Evolutionary conservation across 1,139 yeast genomes (phyloP), one percentile per base, ranked within the genome.

Genomic region (Yamadazyma taylorii): DNA sequence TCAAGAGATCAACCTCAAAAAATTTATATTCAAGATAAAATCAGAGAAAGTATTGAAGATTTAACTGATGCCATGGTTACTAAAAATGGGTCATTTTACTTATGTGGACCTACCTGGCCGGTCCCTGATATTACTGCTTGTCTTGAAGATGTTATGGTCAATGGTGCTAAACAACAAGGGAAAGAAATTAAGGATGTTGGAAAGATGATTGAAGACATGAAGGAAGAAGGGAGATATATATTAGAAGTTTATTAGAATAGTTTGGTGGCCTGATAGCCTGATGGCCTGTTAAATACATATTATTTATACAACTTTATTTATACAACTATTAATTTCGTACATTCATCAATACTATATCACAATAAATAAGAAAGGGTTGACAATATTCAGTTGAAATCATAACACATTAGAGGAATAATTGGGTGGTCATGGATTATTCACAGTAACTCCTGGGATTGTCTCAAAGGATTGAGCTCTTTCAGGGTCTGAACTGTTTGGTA

Each of bases 21-120:
- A 76, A 82, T 92, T 48, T 92, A 92, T 65, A 92, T 92, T 53
- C 97, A 92, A 68, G 97, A 92, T 63, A 83, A 85, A 61, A 90
- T 92, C 58, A 78, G 90, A 56, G 89, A 88, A 57, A 77, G 80
- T 43, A 69, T 88, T 54, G 76, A 72, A 40, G 82, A 78, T 26
- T 75, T 92, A 62, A 85, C 86, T 39, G 85, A 79, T 39, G 94
- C 96, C 24, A 79, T 90, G 61, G 84, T 84, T 33, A 67, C 69
- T 43, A 77, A 89, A 65, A 70, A 83, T 39, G 98, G 97, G 41
- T 82, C 89, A 17, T 90, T 92, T 78, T 92, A 92, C 68, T 75
- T 92, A 58, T 92, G 98, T 80, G 98, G 98, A 47, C 97, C 97
- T 32, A 92, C 97, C 2, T 92, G 98, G 98, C 98, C 98, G 21